phyloP scores from a whole-genome alignment of 306 rosid genomes.

The Prosopis cineraria region DNA sequence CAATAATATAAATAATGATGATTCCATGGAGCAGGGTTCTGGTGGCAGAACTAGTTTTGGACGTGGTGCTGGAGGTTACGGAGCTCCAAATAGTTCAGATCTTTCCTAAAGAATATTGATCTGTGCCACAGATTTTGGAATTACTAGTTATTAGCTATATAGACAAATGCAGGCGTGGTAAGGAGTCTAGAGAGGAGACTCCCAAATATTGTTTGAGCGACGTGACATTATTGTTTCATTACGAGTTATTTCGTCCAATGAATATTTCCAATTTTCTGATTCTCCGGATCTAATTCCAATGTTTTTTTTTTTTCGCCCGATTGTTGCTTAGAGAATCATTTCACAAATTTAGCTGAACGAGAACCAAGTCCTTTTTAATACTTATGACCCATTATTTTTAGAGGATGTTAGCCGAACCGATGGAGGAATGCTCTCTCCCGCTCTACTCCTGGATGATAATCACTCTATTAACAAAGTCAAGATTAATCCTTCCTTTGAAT shows the following conservation, averaged over 20 bases:
- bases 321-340: too few relatives aligned
- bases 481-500: too few relatives aligned
- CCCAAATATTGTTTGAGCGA: slow-evolving; percentile 31
- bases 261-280: not conserved
- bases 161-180: slow-evolving; percentile 7
- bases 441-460: too few relatives aligned
- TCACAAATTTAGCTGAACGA: too few relatives aligned
- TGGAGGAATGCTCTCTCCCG: too few relatives aligned
- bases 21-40: slow-evolving; percentile 47
- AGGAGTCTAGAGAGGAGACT: slow-evolving; percentile 16
- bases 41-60: slow-evolving; percentile 78
- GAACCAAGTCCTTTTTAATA: too few relatives aligned
- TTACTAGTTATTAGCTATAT: not conserved
- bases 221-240: not conserved
- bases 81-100: slow-evolving; percentile 57
- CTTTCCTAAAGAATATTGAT: slow-evolving; percentile 33
- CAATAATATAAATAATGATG: not conserved
- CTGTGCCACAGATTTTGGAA: slow-evolving; percentile 16
- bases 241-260: not conserved
- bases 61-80: slow-evolving; percentile 69
- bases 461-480: too few relatives aligned
- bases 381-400: too few relatives aligned
- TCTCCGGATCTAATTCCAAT: not conserved
- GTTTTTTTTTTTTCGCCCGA: too few relatives aligned
- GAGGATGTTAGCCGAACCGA: too few relatives aligned